These are phyloP conservation scores for Zygotorulaspora chibaensis DNA, from an alignment of 805 yeast genomes.

Conservation along the genomic window DNA sequence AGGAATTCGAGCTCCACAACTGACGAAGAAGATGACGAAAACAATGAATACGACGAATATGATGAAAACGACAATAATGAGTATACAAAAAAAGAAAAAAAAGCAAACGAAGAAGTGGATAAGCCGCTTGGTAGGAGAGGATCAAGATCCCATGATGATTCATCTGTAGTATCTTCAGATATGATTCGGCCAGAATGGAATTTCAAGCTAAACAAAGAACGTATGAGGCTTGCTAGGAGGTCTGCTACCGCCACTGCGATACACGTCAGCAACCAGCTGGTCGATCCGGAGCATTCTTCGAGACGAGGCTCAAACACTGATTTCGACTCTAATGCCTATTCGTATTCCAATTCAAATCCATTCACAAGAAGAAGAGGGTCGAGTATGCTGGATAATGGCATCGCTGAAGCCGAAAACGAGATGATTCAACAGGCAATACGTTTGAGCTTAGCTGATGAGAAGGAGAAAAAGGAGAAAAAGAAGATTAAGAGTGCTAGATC, in stretches of 20 bases:
- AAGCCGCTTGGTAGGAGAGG: constrained; percentile 37
- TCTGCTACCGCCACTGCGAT: constrained; percentile 94
- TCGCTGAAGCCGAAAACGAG: constrained; percentile 54
- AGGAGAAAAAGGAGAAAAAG: constrained; percentile 6
- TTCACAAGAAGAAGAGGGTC: constrained; percentile 18
- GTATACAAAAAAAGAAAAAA: constrained; percentile 3
- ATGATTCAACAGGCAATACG: constrained; percentile 84
- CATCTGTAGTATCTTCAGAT: constrained; percentile 75
- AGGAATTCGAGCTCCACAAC: neutral
- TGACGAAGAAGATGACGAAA: constrained; percentile 2
- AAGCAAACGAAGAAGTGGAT: neutral
- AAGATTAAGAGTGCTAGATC: neutral
- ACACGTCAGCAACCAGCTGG: constrained; percentile 77
- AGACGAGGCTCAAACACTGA: constrained; percentile 24
- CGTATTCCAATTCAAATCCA: constrained; percentile 1
- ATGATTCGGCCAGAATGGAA: constrained; percentile 93
- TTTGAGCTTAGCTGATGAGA: constrained; percentile 57
- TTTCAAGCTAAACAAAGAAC: constrained; percentile 61
- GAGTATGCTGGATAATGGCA: constrained; percentile 16
- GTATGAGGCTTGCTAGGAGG: constrained; percentile 72
- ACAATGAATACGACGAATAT: constrained; percentile 12
- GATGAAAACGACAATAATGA: constrained; percentile 11
- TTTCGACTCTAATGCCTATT: constrained; percentile 1
- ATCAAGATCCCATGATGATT: constrained; percentile 62
- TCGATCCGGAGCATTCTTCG: constrained; percentile 34